Percentiles rank a stretch among this genome's conserved stretches.
Evolutionary conservation across 2,329 filamentous ascomycete genomes (phyloP).

Genomic region (Fusarium avenaceum): DNA sequence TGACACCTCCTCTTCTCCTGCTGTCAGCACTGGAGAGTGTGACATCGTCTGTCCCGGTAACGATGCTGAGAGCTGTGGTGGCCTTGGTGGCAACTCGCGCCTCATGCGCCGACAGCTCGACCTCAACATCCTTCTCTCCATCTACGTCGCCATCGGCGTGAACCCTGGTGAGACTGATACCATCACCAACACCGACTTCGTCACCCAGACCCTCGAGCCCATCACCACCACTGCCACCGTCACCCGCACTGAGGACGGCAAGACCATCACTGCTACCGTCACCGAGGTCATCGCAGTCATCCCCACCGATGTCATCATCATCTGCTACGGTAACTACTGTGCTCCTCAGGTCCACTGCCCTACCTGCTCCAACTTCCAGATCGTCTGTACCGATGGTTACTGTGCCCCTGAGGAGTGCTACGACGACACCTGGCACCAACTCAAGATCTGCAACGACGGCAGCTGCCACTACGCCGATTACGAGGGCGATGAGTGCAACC

Average conservation of each 20-base stretch:
- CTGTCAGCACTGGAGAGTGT: slow-evolving; percentile 42
- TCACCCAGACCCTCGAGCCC: slow-evolving; percentile 48
- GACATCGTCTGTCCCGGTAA: slow-evolving; percentile 50
- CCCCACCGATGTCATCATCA: slow-evolving; percentile 44
- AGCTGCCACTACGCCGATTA: slow-evolving; percentile 52
- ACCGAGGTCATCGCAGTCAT: slow-evolving; percentile 41
- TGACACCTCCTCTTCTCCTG: slow-evolving; percentile 12
- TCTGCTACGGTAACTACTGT: slow-evolving; percentile 52
- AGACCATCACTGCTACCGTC: slow-evolving; percentile 42
- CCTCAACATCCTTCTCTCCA: slow-evolving; percentile 44
- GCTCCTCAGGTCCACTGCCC: slow-evolving; percentile 49
- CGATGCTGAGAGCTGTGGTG: slow-evolving; percentile 46
- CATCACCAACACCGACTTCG: slow-evolving; percentile 33
- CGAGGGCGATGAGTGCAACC: slow-evolving; percentile 49
- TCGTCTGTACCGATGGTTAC: slow-evolving; percentile 54
- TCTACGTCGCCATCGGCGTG: slow-evolving; percentile 36
- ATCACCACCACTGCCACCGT: slow-evolving; percentile 47
- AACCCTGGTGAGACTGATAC: slow-evolving; percentile 32
- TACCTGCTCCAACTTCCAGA: slow-evolving; percentile 44
- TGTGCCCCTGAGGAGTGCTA: slow-evolving; percentile 50
- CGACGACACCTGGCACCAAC: slow-evolving; percentile 48
- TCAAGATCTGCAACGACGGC: slow-evolving; percentile 53
- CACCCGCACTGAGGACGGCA: slow-evolving; percentile 48
- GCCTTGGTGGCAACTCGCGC: slow-evolving; percentile 25
- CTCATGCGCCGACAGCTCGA: slow-evolving; percentile 43